Evolutionary conservation across 2,329 filamentous ascomycete species (phyloP).

Genomic region (Phaeoacremonium minimum): DNA sequence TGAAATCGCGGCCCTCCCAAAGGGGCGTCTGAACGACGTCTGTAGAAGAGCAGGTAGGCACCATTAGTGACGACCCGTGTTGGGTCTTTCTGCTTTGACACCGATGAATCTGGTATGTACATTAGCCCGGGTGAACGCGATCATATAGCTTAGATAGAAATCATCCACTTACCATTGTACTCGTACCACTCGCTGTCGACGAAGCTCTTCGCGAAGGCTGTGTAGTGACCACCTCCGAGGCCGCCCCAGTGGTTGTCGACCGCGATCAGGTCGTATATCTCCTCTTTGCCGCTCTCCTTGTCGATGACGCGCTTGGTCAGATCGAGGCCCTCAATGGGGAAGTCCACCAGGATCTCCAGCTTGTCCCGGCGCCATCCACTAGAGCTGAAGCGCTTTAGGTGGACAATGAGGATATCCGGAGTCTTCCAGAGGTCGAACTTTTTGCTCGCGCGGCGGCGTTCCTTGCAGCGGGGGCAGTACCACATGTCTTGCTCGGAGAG

Average conservation of each 20-base stretch:
- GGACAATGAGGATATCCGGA: slow-evolving; percentile 90
- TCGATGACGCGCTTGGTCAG: slow-evolving; percentile 75
- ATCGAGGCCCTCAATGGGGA: slow-evolving; percentile 83
- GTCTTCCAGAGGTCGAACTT: slow-evolving; percentile 97
- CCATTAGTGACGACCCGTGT: slow-evolving; percentile 65
- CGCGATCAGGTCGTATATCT: slow-evolving; percentile 89
- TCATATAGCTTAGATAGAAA: background rate
- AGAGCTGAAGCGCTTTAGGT: slow-evolving; percentile 92
- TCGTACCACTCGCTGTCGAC: slow-evolving; percentile 88
- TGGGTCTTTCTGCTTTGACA: slow-evolving; percentile 56
- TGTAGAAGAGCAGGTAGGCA: slow-evolving; percentile 94
- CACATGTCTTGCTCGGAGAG: slow-evolving; percentile 94
- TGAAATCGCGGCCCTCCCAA: slow-evolving; percentile 76
- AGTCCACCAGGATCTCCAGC: slow-evolving; percentile 85
- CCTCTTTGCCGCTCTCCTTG: slow-evolving; percentile 73
- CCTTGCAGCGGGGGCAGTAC: slow-evolving; percentile 96
- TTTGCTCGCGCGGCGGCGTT: slow-evolving; percentile 87
- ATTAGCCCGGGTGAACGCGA: background rate
- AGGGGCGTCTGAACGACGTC: slow-evolving; percentile 70
- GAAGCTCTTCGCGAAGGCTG: slow-evolving; percentile 90
- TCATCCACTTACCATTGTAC: slow-evolving; percentile 77
- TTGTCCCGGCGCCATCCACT: slow-evolving; percentile 82
- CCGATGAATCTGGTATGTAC: slow-evolving; percentile 63
- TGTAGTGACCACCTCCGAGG: slow-evolving; percentile 93
- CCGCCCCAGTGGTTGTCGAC: slow-evolving; percentile 96